Percentiles rank a stretch among this genome's conserved stretches.
Evolutionary conservation across 2,329 filamentous ascomycete species (phyloP).

Genomic region (Didymella keratinophila): DNA sequence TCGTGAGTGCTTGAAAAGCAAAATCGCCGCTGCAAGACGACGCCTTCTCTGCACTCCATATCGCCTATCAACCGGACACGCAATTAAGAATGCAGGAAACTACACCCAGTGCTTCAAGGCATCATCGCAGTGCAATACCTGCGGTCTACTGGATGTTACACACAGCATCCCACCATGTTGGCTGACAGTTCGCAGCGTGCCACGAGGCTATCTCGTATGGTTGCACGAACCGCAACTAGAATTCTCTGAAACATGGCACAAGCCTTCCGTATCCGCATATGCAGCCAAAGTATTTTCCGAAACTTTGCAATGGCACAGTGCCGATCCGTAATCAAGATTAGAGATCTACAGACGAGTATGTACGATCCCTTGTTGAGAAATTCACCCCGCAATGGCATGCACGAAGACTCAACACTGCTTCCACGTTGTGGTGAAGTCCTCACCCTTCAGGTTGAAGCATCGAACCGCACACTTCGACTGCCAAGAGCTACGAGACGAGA

Average conservation of each 20-base stretch:
- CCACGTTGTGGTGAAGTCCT: neutral
- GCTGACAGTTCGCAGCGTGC: slow-evolving; percentile 11
- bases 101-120: slow-evolving; percentile 2
- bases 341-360: slow-evolving; percentile 15
- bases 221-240: slow-evolving; percentile 21
- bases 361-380: slow-evolving; percentile 10
- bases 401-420: neutral
- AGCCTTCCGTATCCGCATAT: slow-evolving; percentile 12
- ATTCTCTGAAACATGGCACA: slow-evolving; percentile 20
- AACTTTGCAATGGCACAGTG: slow-evolving; percentile 1
- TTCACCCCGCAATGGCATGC: neutral
- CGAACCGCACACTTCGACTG: neutral
- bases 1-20: neutral
- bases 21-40: slow-evolving; percentile 2
- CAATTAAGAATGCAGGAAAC: slow-evolving; percentile 5
- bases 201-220: slow-evolving; percentile 7
- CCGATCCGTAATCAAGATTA: slow-evolving; percentile 7
- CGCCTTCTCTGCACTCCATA: neutral
- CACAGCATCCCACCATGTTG: slow-evolving; percentile 4
- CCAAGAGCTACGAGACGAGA: neutral
- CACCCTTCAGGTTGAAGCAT: too few species aligned
- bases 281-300: slow-evolving; percentile 20
- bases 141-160: neutral
- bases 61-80: slow-evolving; percentile 1
- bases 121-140: slow-evolving; percentile 7